phyloP scores from a whole-genome alignment of 306 rosid genomes.

The Acacia acuminata region DNA sequence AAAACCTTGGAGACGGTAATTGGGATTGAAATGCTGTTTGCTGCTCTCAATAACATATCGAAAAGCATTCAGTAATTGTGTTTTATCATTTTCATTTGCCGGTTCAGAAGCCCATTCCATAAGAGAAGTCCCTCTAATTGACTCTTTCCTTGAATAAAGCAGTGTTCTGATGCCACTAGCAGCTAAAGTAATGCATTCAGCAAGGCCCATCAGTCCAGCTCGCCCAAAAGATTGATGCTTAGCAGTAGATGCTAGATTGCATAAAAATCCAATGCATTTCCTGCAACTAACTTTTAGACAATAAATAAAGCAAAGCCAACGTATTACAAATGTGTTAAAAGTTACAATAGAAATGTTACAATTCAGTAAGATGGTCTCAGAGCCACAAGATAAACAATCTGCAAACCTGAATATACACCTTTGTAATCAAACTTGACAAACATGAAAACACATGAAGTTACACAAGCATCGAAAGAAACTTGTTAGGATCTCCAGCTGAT shows the following conservation, averaged over 20 bases:
- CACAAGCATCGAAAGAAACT: neutral
- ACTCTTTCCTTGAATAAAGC: conserved; percentile 36
- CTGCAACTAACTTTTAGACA: conserved; percentile 52
- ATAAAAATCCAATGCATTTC: conserved; percentile 62
- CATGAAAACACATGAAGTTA: neutral
- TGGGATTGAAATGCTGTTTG: conserved; percentile 96
- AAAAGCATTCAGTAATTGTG: conserved; percentile 60
- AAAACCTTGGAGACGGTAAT: conserved; percentile 84
- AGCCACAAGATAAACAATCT: neutral
- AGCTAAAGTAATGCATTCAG: conserved; percentile 87
- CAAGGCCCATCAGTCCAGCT: conserved; percentile 87
- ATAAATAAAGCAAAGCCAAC: conserved; percentile 39
- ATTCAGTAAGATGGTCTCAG: neutral
- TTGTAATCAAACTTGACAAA: neutral
- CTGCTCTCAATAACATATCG: conserved; percentile 85
- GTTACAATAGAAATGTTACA: neutral
- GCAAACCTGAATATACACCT: neutral
- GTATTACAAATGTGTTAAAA: neutral
- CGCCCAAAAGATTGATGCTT: conserved; percentile 75
- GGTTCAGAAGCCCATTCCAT: conserved; percentile 43
- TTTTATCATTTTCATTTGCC: conserved; percentile 45
- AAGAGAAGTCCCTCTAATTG: conserved; percentile 35
- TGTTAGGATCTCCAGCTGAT: neutral
- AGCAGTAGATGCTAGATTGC: conserved; percentile 70
- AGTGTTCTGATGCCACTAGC: conserved; percentile 47